Percentiles rank a stretch among this genome's conserved stretches.
These are phyloP conservation scores for Ogataea zsoltii DNA, from an alignment of 805 yeast genomes.

Conservation along the genomic window DNA sequence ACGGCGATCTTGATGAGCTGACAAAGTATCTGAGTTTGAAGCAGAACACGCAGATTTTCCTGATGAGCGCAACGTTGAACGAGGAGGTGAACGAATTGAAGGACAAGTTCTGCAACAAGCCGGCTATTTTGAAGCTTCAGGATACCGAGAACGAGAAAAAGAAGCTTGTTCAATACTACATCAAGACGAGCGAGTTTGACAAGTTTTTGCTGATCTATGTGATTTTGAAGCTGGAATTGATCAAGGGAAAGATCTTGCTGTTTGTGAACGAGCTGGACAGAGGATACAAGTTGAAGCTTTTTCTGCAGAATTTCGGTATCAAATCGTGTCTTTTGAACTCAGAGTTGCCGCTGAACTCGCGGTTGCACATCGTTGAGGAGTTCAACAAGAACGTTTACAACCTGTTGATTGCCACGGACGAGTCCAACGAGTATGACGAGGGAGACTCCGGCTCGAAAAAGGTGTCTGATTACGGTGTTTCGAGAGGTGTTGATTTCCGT, in stretches of 20 bases:
- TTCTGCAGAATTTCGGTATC: constrained; percentile 92
- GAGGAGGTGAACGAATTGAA: constrained; percentile 83
- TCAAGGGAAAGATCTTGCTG: constrained; percentile 86
- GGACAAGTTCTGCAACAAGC: constrained; percentile 73
- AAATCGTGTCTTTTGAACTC: constrained; percentile 85
- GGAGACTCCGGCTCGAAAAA: constrained; percentile 27
- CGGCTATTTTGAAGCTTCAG: constrained; percentile 80
- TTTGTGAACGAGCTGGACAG: constrained; percentile 95
- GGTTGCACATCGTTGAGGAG: constrained; percentile 93
- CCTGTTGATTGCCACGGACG: constrained; percentile 93
- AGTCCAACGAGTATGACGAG: constrained; percentile 60
- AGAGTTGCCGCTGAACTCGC: constrained; percentile 88
- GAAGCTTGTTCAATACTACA: constrained; percentile 81
- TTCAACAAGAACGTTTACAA: constrained; percentile 87
- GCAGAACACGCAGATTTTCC: constrained; percentile 78
- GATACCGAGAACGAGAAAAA: constrained; percentile 55
- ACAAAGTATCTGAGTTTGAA: constrained; percentile 66
- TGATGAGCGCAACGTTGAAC: constrained; percentile 94
- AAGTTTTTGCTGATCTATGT: constrained; percentile 89
- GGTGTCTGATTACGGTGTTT: constrained; percentile 78
- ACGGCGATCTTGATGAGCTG: constrained; percentile 75
- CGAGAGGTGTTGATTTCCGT: constrained; percentile 94
- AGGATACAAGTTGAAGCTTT: constrained; percentile 88
- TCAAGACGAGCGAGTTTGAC: constrained; percentile 84
- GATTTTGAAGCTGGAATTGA: constrained; percentile 81